These are phyloP conservation scores for Aspergillus sp. DNA, from an alignment of 2,329 filamentous ascomycete genomes.

Conservation along the genomic window DNA sequence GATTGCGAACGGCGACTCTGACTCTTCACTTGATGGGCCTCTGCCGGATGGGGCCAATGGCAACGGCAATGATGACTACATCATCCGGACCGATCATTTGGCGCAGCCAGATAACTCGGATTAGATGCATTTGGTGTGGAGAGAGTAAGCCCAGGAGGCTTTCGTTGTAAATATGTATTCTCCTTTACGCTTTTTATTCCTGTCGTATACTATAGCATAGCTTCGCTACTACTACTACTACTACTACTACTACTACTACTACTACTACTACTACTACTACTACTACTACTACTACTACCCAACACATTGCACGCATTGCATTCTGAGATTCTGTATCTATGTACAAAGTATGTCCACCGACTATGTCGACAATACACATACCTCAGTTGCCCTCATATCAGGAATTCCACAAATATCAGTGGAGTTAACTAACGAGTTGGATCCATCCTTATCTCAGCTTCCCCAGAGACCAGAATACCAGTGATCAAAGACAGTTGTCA, in stretches of 20 bases:
- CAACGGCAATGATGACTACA: slow-evolving; percentile 44
- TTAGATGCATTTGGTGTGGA: slow-evolving; percentile 1
- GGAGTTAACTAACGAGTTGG: background rate
- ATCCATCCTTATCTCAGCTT: background rate
- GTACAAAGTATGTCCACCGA: background rate
- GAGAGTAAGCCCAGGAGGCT: background rate
- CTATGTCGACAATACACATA: background rate
- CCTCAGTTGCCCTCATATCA: background rate
- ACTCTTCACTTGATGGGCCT: slow-evolving; percentile 36
- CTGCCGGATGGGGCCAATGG: slow-evolving; percentile 28
- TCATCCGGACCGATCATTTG: slow-evolving; percentile 45
- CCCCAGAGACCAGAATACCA: background rate
- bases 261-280: background rate
- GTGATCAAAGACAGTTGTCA: background rate
- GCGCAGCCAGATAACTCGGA: slow-evolving; percentile 18
- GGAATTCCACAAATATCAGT: background rate
- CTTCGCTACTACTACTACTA: background rate
- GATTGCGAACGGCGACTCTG: slow-evolving; percentile 37
- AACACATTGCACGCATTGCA: background rate
- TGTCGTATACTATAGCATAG: background rate
- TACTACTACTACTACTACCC: background rate
- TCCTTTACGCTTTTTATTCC: background rate
- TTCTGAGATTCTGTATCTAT: background rate
- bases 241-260: background rate
- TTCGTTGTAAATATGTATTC: slow-evolving; percentile 3